Base-by-base conservation (phyloP, 2,329 filamentous ascomycete species). In the Sporothrix euskadiensis region DNA sequence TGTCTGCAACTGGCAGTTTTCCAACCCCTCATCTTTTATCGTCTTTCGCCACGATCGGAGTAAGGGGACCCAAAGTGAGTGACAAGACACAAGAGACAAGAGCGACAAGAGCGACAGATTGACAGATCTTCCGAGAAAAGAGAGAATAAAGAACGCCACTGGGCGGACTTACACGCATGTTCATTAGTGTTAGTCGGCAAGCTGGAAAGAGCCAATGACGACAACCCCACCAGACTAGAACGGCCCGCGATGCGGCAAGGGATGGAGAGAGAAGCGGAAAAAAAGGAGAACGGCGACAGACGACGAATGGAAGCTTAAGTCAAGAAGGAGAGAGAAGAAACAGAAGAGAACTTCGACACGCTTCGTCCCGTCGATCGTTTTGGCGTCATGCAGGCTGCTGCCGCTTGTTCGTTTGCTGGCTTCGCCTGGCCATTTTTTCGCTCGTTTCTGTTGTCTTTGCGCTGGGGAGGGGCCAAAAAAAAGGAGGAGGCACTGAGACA, bases 401-500 rank as follows among this genome's bases (percentile, higher is more conserved):
- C n/a, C 14, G 44, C 26, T 52, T 52, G 26, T 22, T n/a, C 41
- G n/a, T 30, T 30, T 44, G 59, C 59, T 63, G 56, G 30, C 30
- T 35, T 19, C 57, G 10, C 22, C n/a, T 61, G 52, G 16, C 49
- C 49, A 26, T 26, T 26, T 26, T 26, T 26, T 49, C 47, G 1
- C 49, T 54, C 19, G 49, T 22, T 54, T 4, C 49, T 54, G 16
- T 22, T 65, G 61, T 30, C 39, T 44, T 9, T 65, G 61, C n/a
- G 61, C 61, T 26, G 63, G 41, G 63, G 41, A 47, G n/a, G 32
- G 14, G 8, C 3, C 14, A 71, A 63, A 39, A 71, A 32, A 44
- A 49, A 49, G 32, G 49, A 71, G 47, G 66, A 22, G 66, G 47
- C 66, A 69, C 66, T 69, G 66, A 69, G 66, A 69, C 66, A 69